Conservation (phyloP, 1,139 yeast species). For the Debaryomyces nepalensis region DNA sequence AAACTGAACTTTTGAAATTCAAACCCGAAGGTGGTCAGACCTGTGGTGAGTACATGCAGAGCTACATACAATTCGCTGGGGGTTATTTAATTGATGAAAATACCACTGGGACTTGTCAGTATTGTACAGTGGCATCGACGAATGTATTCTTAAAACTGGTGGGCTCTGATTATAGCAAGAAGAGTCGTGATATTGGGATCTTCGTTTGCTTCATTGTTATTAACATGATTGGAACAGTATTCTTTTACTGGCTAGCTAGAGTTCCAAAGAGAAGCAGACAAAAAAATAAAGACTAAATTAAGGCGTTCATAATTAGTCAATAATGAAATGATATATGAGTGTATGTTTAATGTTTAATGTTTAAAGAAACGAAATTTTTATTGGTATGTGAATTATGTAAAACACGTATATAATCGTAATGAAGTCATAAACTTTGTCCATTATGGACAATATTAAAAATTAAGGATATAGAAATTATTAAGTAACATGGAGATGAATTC, state of each 20-base stretch:
- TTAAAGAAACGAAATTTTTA: no score
- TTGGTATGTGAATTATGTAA: no score
- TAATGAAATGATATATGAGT: no score
- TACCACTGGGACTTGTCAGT: constrained; percentile 24
- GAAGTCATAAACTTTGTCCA: no score
- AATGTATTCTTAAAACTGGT: constrained; percentile 25
- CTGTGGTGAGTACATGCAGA: constrained; percentile 30
- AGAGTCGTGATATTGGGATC: constrained; percentile 68
- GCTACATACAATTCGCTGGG: constrained; percentile 29
- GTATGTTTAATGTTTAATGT: no score
- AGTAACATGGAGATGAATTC: no score
- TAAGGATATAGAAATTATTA: no score
- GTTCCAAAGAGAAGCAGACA: constrained; percentile 53
- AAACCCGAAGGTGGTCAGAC: constrained; percentile 46
- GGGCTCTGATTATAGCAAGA: constrained; percentile 22
- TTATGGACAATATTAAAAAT: no score
- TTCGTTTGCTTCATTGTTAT: constrained; percentile 46
- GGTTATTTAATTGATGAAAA: constrained; percentile 29
- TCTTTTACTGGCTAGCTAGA: constrained; percentile 69
- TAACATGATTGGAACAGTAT: constrained; percentile 45
- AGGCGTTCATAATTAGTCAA: no score
- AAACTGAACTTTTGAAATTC: constrained; percentile 49
- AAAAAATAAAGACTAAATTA: constrained; percentile 24
- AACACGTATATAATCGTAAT: no score
- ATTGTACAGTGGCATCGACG: constrained; percentile 26